Conservation (phyloP, 2,329 filamentous ascomycete genomes). For the Claviceps monticola region DNA sequence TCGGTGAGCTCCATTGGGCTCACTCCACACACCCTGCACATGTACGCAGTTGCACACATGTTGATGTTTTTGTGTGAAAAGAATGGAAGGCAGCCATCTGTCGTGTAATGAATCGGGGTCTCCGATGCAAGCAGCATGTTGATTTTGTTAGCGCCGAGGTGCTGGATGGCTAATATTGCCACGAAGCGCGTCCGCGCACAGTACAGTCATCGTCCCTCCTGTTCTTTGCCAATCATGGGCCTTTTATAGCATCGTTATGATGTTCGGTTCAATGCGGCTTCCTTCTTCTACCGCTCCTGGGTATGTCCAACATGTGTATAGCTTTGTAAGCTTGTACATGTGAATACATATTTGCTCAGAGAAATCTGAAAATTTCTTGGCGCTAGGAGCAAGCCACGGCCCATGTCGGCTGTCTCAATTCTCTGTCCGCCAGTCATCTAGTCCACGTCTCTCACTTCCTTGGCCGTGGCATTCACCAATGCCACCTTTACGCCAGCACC, state of each 20-base stretch:
- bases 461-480: constrained; percentile 52
- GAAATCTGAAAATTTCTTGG: neutral
- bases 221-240: too few species aligned
- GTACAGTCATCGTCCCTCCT: neutral
- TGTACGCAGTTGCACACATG: neutral
- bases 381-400: neutral
- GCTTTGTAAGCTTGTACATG: neutral
- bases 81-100: neutral
- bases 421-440: constrained; percentile 7
- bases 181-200: neutral
- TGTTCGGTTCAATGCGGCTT: too few species aligned
- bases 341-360: neutral
- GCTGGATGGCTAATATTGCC: neutral
- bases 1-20: neutral
- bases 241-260: too few species aligned
- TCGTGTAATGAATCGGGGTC: neutral
- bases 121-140: neutral
- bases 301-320: too few species aligned
- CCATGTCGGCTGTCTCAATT: neutral
- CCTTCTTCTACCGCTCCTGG: too few species aligned
- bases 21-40: neutral
- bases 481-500: constrained; percentile 78
- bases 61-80: neutral
- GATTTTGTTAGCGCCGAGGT: neutral
- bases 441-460: constrained; percentile 31